phyloP scores from a whole-genome alignment of 441 rosid species.

The Aquilaria agallochum region DNA sequence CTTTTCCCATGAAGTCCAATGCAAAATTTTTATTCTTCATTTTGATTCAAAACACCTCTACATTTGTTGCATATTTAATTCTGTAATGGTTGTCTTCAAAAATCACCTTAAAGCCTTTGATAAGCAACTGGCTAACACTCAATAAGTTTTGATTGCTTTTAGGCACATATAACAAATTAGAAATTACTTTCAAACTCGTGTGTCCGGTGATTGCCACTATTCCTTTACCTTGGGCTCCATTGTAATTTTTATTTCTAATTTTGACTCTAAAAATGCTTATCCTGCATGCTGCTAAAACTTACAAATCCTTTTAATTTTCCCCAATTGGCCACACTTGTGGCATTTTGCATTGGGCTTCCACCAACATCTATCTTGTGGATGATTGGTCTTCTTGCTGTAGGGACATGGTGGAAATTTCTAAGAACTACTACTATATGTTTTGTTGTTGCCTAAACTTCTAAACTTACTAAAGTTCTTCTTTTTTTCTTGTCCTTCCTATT shows the following conservation, averaged over 20 bases:
- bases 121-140: not conserved
- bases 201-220: not conserved
- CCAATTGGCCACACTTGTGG: not conserved
- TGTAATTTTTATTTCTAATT: conserved; percentile 8
- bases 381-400: not conserved
- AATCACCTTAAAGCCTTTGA: not conserved
- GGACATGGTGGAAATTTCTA: conserved; percentile 1
- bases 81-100: not conserved
- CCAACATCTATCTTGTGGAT: not conserved
- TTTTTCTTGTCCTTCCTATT: not conserved
- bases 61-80: not conserved
- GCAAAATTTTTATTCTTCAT: conserved; percentile 3
- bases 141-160: not conserved
- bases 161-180: not conserved
- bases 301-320: not conserved
- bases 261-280: not conserved
- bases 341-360: not conserved
- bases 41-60: not conserved
- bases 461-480: not conserved
- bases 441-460: not conserved
- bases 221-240: conserved; percentile 7
- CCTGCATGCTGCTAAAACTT: not conserved
- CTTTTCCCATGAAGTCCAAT: not conserved
- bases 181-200: not conserved
- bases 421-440: not conserved